Conservation (phyloP, 2,329 filamentous ascomycete species). For the Ambrosiella xylebori region DNA sequence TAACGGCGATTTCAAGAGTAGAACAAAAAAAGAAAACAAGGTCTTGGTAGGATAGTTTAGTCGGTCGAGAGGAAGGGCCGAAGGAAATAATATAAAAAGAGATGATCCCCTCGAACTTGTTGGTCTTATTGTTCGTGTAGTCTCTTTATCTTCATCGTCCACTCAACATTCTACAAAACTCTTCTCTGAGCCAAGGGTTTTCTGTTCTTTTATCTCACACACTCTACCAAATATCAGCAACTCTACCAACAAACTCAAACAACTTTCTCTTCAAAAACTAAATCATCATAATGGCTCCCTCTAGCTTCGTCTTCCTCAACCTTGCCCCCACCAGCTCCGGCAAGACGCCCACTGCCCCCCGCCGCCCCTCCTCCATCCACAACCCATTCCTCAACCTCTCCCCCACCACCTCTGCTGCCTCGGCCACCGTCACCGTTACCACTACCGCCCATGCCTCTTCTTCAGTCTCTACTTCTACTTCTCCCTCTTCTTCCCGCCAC, state of each 20-base stretch:
- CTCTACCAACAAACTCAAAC: no score
- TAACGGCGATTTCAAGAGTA: neutral
- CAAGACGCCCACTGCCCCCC: neutral
- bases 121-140: neutral
- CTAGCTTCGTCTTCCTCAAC: conserved; percentile 10
- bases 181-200: neutral
- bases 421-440: conserved; percentile 34
- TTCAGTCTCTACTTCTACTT: conserved; percentile 38
- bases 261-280: neutral
- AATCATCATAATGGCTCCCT: conserved; percentile 6
- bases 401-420: conserved; percentile 39
- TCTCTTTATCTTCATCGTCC: neutral
- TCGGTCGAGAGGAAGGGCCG: neutral
- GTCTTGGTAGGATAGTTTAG: neutral
- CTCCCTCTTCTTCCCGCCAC: conserved; percentile 14
- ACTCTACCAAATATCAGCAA: neutral
- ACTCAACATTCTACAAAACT: neutral
- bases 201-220: neutral
- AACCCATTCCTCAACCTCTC: conserved; percentile 36
- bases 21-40: neutral
- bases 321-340: conserved; percentile 9
- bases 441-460: conserved; percentile 24
- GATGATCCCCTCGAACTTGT: neutral
- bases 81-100: neutral
- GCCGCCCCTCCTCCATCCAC: neutral